These are phyloP conservation scores for Asterionellopsis glacialis DNA, from an alignment of 108 stramenopile species.

Conservation along the genomic window DNA sequence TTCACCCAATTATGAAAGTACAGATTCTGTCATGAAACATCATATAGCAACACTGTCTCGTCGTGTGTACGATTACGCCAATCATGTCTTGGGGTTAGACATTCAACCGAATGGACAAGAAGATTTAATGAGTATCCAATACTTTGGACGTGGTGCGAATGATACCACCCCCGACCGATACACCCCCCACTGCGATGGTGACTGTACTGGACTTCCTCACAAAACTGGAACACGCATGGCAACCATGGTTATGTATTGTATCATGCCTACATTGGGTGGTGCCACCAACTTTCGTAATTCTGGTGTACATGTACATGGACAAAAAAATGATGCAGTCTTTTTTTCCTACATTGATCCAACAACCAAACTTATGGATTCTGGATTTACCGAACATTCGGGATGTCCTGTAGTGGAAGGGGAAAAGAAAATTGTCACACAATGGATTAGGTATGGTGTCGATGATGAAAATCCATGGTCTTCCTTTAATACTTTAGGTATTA, in stretches of 20 bases:
- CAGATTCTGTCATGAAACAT: conserved; percentile 19
- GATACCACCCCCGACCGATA: conserved; percentile 83
- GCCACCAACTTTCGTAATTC: conserved; percentile 90
- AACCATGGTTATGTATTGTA: conserved; percentile 93
- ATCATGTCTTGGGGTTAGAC: conserved; percentile 62
- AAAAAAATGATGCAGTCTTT: conserved; percentile 71
- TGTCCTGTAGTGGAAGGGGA: conserved; percentile 90
- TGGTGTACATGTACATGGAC: conserved; percentile 75
- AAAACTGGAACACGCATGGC: conserved; percentile 82
- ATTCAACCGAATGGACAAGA: conserved; percentile 80
- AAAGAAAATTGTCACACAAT: conserved; percentile 96
- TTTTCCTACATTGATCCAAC: conserved; percentile 85
- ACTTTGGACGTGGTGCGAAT: conserved; percentile 70
- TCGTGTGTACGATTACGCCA: conserved; percentile 78
- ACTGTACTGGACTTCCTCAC: conserved; percentile 63
- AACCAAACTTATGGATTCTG: conserved; percentile 63
- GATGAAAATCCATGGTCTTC: conserved; percentile 79
- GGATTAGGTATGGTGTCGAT: conserved; percentile 91
- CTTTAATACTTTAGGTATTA: conserved; percentile 50
- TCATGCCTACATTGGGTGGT: conserved; percentile 73
- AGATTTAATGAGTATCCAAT: conserved; percentile 82
- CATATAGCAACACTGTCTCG: conserved; percentile 55
- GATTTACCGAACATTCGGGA: conserved; percentile 85
- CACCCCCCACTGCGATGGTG: conserved; percentile 50
- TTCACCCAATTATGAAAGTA: conserved; percentile 4